Evolutionary conservation across 306 rosid genomes (phyloP).

Genomic region (Biancaea sappan): DNA sequence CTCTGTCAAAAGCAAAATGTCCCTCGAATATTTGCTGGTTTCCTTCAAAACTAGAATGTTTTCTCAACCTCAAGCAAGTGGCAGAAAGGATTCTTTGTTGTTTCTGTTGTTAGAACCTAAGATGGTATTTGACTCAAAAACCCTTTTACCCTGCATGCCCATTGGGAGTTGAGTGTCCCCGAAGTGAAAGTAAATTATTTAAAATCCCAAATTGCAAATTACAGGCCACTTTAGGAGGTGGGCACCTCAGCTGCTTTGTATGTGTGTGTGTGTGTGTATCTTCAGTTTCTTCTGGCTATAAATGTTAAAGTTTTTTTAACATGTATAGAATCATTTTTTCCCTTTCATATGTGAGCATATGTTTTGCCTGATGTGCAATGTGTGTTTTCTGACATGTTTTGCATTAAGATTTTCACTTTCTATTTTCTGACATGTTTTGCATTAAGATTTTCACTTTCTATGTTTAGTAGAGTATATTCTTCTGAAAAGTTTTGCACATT

Average conservation of each 20-base stretch:
- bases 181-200: not conserved
- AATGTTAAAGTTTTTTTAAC: not conserved
- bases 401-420: not conserved
- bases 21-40: not conserved
- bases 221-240: not conserved
- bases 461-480: slow-evolving; percentile 27
- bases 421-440: not conserved
- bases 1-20: not conserved
- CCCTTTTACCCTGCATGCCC: not conserved
- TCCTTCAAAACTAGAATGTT: not conserved
- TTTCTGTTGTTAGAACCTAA: not conserved
- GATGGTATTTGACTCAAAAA: not conserved
- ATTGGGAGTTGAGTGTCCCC: not conserved
- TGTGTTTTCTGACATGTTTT: slow-evolving; percentile 14
- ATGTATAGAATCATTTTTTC: not conserved
- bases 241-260: not conserved
- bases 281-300: slow-evolving; percentile 3
- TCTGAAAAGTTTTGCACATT: slow-evolving; percentile 28
- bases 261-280: not conserved
- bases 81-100: not conserved
- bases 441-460: not conserved
- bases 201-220: not conserved
- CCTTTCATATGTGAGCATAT: not conserved
- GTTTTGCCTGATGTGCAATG: not conserved
- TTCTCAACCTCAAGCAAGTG: not conserved